phyloP scores from a whole-genome alignment of 441 rosid species.

The Pelargonium myrrhifolium region DNA sequence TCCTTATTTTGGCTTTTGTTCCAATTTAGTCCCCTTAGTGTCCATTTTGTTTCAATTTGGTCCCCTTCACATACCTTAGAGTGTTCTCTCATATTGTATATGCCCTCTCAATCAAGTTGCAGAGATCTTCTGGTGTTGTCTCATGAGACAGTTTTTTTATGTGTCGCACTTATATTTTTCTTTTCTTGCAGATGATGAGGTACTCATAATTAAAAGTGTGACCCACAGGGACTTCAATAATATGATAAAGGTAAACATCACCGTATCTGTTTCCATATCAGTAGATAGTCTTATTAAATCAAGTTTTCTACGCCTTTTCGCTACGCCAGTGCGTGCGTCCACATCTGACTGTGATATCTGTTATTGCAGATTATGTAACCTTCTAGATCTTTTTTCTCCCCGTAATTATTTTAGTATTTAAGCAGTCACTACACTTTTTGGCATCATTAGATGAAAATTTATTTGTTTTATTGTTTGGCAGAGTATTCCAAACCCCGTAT shows the following conservation, averaged over 20 bases:
- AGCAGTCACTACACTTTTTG: not conserved
- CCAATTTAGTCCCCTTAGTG: no score
- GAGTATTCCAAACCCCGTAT: slow-evolving; percentile 91
- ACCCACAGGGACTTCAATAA: slow-evolving; percentile 81
- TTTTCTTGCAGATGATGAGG: slow-evolving; percentile 64
- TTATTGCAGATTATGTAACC: no score
- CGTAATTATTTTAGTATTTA: not conserved
- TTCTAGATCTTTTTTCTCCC: no score
- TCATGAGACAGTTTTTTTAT: not conserved
- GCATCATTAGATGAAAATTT: not conserved
- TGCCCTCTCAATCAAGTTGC: no score
- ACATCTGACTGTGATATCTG: no score
- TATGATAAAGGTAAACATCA: slow-evolving; percentile 70
- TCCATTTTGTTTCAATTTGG: no score
- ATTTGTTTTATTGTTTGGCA: slow-evolving; percentile 25
- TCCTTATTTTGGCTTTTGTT: no score
- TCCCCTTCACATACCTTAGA: no score
- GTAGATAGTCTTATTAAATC: not conserved
- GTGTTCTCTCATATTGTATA: no score
- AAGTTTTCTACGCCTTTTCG: no score
- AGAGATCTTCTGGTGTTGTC: no score
- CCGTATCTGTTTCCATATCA: not conserved
- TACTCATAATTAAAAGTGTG: slow-evolving; percentile 87
- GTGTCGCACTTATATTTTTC: slow-evolving; percentile 12
- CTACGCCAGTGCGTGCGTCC: no score